Evolutionary conservation across 306 rosid species (phyloP).

Genomic region (Herpetospermum pedunculosum): DNA sequence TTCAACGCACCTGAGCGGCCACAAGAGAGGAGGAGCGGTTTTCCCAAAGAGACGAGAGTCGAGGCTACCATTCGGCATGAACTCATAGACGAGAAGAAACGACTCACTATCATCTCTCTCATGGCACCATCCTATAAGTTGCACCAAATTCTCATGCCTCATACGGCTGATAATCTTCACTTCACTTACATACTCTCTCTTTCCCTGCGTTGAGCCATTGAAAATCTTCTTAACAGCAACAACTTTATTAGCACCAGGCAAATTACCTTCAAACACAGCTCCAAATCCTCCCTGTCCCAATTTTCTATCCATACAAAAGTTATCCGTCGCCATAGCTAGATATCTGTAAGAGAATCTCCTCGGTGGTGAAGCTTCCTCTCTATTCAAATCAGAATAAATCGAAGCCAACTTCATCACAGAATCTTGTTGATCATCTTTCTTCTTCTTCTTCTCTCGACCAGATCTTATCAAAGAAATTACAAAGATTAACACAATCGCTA

Average conservation of each 20-base stretch:
- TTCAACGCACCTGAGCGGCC: background rate
- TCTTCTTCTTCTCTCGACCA: background rate
- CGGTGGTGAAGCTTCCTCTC: background rate
- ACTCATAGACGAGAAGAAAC: background rate
- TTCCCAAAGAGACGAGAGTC: background rate
- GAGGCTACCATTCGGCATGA: background rate
- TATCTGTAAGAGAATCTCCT: background rate
- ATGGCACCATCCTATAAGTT: background rate
- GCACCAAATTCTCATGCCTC: background rate
- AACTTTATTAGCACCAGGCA: constrained; percentile 2
- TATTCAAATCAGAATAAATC: constrained; percentile 2
- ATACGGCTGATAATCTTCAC: background rate
- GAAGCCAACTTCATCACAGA: background rate
- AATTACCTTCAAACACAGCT: background rate
- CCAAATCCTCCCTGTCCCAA: constrained; percentile 1
- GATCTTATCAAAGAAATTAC: background rate
- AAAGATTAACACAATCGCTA: background rate
- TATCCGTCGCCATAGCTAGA: background rate
- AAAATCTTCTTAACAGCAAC: background rate
- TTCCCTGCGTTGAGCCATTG: background rate
- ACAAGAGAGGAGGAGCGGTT: background rate
- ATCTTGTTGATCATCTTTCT: background rate
- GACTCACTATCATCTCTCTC: background rate
- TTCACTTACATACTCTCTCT: background rate
- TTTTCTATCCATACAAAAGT: background rate